These are phyloP conservation scores for Russula lepida DNA, from an alignment of 768 basidiomycete species.

Conservation along the genomic window DNA sequence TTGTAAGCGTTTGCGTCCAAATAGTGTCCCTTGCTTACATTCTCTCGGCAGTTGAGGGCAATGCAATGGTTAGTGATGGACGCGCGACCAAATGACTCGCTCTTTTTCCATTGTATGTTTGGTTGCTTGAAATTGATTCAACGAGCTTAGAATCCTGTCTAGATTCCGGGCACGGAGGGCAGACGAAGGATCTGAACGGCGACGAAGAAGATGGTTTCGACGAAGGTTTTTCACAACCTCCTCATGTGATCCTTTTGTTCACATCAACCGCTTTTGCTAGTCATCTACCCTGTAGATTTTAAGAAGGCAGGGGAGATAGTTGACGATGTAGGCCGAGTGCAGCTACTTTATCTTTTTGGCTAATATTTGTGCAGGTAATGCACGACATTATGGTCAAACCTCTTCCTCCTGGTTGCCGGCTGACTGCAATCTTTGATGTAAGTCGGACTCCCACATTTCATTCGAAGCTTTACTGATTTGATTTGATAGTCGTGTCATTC, in stretches of 20 bases:
- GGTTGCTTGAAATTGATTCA: not conserved
- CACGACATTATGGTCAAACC: conserved; percentile 42
- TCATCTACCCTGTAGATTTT: conserved; percentile 87
- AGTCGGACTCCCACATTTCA: conserved; percentile 21
- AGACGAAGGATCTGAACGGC: conserved; percentile 66
- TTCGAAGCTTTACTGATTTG: conserved; percentile 10
- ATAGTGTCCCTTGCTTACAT: not conserved
- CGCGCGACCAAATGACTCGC: conserved; percentile 46
- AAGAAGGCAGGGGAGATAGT: conserved; percentile 67
- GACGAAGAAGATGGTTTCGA: conserved; percentile 77
- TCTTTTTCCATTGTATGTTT: conserved; percentile 44
- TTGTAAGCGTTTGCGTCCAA: conserved; percentile 27
- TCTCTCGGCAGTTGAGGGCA: conserved; percentile 32
- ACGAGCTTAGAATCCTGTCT: not conserved
- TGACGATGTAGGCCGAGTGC: conserved; percentile 47
- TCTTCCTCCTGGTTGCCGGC: conserved; percentile 57
- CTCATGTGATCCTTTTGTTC: not conserved
- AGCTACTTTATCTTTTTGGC: not conserved
- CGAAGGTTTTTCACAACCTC: conserved; percentile 41
- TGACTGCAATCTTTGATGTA: conserved; percentile 54
- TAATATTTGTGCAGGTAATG: conserved; percentile 28
- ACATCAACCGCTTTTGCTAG: conserved; percentile 29
- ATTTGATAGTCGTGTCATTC: conserved; percentile 37
- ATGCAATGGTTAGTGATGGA: conserved; percentile 52
- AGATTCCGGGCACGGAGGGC: conserved; percentile 97